These are phyloP conservation scores for Colletotrichum sp. DNA, from an alignment of 2,329 filamentous ascomycete genomes.

Conservation along the genomic window DNA sequence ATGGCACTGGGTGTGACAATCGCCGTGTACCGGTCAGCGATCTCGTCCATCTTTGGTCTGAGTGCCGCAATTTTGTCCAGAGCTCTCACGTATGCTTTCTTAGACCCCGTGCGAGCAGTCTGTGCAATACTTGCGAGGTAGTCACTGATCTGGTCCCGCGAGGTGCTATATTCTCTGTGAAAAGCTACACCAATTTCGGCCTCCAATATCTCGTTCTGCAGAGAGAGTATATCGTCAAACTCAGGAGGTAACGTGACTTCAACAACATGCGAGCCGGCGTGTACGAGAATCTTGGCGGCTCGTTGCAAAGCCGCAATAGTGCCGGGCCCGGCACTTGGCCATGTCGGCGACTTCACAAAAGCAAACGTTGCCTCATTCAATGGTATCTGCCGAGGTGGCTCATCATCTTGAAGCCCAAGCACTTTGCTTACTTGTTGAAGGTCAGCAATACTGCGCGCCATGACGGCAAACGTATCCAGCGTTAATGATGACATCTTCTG, in stretches of 20 bases:
- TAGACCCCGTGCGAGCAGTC: background rate
- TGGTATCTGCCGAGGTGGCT: background rate
- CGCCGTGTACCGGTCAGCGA: conserved; percentile 56
- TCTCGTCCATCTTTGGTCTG: conserved; percentile 57
- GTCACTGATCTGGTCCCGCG: background rate
- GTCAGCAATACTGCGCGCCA: conserved; percentile 60
- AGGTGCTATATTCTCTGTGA: background rate
- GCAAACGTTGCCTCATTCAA: conserved; percentile 53
- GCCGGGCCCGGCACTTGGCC: conserved; percentile 48
- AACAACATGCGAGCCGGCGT: conserved; percentile 57
- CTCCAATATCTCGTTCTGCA: background rate
- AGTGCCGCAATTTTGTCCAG: conserved; percentile 58
- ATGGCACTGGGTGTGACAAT: conserved; percentile 62
- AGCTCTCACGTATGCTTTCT: background rate
- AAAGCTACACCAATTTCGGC: background rate
- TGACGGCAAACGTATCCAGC: conserved; percentile 67
- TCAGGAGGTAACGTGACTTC: conserved; percentile 57
- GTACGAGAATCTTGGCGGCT: conserved; percentile 40
- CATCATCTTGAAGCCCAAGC: conserved; percentile 58
- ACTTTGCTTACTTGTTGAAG: conserved; percentile 58
- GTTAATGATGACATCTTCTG: conserved; percentile 61
- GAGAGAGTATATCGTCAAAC: conserved; percentile 44
- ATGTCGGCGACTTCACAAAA: conserved; percentile 56
- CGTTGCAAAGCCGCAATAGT: conserved; percentile 45
- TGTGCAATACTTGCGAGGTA: background rate